These are phyloP conservation scores for Alternaria sp. DNA, from an alignment of 2,329 filamentous ascomycete genomes.

Conservation along the genomic window DNA sequence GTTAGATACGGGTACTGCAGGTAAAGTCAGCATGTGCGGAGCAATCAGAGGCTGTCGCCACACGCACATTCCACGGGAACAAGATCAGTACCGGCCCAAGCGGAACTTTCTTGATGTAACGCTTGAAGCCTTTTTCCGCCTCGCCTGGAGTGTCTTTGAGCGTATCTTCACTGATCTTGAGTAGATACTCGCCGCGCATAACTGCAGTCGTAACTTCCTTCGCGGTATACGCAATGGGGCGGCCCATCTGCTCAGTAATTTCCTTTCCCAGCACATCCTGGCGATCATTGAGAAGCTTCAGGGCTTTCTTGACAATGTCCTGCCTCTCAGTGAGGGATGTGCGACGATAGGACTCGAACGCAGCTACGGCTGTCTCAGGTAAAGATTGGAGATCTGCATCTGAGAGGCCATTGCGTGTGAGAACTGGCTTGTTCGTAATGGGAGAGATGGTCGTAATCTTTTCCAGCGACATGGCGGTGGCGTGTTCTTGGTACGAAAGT, in stretches of 20 bases:
- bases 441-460: slow-evolving; percentile 84
- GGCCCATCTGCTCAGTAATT: slow-evolving; percentile 92
- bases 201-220: slow-evolving; percentile 87
- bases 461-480: slow-evolving; percentile 60
- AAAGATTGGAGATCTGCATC: slow-evolving; percentile 73
- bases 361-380: slow-evolving; percentile 74
- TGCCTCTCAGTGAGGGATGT: slow-evolving; percentile 79
- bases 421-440: slow-evolving; percentile 82
- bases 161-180: slow-evolving; percentile 81
- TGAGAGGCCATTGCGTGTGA: slow-evolving; percentile 79
- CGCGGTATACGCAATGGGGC: slow-evolving; percentile 85
- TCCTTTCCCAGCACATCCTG: slow-evolving; percentile 84
- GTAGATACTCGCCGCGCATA: slow-evolving; percentile 83
- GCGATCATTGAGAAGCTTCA: slow-evolving; percentile 73
- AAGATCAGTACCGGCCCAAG: slow-evolving; percentile 88
- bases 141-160: slow-evolving; percentile 84
- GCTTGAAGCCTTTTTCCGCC: slow-evolving; percentile 84
- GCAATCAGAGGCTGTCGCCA: slow-evolving; percentile 14
- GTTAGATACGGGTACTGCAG: slow-evolving; percentile 90
- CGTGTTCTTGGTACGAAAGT: slow-evolving; percentile 13
- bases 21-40: slow-evolving; percentile 26
- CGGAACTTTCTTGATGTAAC: slow-evolving; percentile 87
- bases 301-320: slow-evolving; percentile 79
- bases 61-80: slow-evolving; percentile 93
- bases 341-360: slow-evolving; percentile 79